Base-by-base conservation (phyloP, 371 early-diverging fungal species). In the Mucor irregularis region DNA sequence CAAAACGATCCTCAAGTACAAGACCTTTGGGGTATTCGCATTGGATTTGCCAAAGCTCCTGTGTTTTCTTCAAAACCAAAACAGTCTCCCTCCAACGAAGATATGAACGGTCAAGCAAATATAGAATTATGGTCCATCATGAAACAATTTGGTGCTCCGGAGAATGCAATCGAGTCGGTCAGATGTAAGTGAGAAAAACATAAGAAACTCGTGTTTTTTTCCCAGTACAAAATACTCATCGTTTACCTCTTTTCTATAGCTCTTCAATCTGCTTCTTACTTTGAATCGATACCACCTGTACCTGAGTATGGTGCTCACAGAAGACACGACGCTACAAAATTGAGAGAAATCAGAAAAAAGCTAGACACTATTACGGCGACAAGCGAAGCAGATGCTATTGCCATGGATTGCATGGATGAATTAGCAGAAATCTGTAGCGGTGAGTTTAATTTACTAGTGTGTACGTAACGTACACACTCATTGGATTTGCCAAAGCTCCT, bases 31-130 rank as follows among this genome's bases (percentile, higher is more conserved):
- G 85, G 88, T 9, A 80, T 90, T 14, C 81, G 93, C 30, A 91
- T 97, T 49, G 96, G 96, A 4, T 98, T 88, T 64, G 98, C 97
- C 49, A 92, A 90, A 61, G 89, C 88, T 14, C 88, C 88, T 14
- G 64, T 84, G 2, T 67, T 73, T 17, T 55, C 21, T 16, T 61
- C 13, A 10, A 29, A 24, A 3, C 33, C 42, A 25, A 19, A 42
- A 37, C 42, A 50, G 35, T 49, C 40, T 8, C 44, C 49, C 0
- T 47, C 33, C 2, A 59, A 58, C 31, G 66, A 49, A 6, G 57
- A 55, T 33, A 46, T 61, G 16, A 10, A 38, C 8, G 35, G 33
- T 31, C 39, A 40, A 21, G n/a, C 25, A 0, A 54, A 54, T 19
- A 34, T 17, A 5, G 58, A 58, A 29, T 25, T 58, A 8, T 65